Evolutionary conservation across 2,329 filamentous ascomycete genomes (phyloP).

Genomic region (Phialophora chinensis): DNA sequence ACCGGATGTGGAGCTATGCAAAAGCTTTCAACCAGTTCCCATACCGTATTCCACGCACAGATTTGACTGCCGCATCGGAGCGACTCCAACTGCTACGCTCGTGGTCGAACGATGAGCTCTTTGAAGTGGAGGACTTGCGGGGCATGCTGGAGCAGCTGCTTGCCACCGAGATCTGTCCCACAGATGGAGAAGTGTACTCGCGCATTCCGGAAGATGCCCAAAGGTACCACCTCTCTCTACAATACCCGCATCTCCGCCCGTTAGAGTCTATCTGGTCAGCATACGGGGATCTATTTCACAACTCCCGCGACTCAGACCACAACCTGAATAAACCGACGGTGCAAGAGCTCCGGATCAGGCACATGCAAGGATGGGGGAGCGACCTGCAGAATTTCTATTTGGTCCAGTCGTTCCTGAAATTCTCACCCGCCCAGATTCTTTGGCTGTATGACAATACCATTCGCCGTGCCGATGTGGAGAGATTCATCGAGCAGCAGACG

Average conservation of each 20-base stretch:
- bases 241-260: slow-evolving; percentile 10
- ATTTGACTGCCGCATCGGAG: slow-evolving; percentile 55
- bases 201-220: slow-evolving; percentile 31
- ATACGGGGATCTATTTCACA: slow-evolving; percentile 34
- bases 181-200: slow-evolving; percentile 56
- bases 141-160: slow-evolving; percentile 62
- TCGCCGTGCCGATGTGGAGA: slow-evolving; percentile 63
- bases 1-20: slow-evolving; percentile 66
- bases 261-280: slow-evolving; percentile 4
- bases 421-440: slow-evolving; percentile 65
- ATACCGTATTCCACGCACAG: slow-evolving; percentile 57
- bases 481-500: slow-evolving; percentile 51
- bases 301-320: slow-evolving; percentile 14
- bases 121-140: slow-evolving; percentile 65
- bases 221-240: slow-evolving; percentile 10
- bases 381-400: slow-evolving; percentile 69
- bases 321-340: slow-evolving; percentile 39
- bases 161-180: slow-evolving; percentile 65
- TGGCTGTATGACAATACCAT: slow-evolving; percentile 63
- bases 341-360: slow-evolving; percentile 53
- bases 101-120: slow-evolving; percentile 61
- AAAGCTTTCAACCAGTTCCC: slow-evolving; percentile 63
- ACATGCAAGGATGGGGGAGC: slow-evolving; percentile 67
- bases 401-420: slow-evolving; percentile 68
- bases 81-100: slow-evolving; percentile 65